Conservation (phyloP, 257 asterid species). For the Cordia subcordata region DNA sequence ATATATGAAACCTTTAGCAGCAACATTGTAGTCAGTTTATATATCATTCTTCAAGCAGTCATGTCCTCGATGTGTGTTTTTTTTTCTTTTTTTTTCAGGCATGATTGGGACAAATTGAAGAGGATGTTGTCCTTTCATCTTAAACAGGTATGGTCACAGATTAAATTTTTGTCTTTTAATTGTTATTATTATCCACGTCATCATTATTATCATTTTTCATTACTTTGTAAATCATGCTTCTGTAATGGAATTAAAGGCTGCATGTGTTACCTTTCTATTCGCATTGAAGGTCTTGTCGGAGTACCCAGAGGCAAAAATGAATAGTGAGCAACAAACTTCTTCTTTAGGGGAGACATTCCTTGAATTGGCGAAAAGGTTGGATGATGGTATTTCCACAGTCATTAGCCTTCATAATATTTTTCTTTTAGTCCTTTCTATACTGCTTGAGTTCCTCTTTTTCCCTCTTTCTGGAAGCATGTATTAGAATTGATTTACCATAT, state of each 20-base stretch:
- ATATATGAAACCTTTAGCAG: too few relatives aligned
- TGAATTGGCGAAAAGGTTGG: constrained; percentile 92
- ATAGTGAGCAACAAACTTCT: constrained; percentile 62
- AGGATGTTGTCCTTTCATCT: constrained; percentile 63
- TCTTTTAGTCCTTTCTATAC: not conserved
- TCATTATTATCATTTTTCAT: not conserved
- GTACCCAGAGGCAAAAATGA: constrained; percentile 87
- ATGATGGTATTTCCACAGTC: constrained; percentile 76
- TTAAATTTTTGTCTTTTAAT: constrained; percentile 14
- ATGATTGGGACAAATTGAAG: constrained; percentile 73
- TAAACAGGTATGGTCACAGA: constrained; percentile 63
- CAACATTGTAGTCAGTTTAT: too few relatives aligned
- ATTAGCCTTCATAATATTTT: constrained; percentile 17
- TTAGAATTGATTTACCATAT: too few relatives aligned
- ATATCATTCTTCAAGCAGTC: too few relatives aligned
- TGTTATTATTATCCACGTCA: constrained; percentile 4
- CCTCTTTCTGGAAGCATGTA: too few relatives aligned
- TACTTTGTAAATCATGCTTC: not conserved
- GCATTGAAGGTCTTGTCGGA: constrained; percentile 61
- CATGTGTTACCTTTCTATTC: not conserved
- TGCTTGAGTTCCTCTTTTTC: not conserved
- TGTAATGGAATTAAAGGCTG: not conserved
- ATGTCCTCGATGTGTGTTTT: too few relatives aligned
- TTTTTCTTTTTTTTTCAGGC: constrained; percentile 65
- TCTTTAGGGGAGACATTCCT: constrained; percentile 66